Evolutionary conservation across 176 grass and related monocot genomes (phyloP), one percentile per base, ranked within the genome.

Genomic region (Thalia dealbata): DNA sequence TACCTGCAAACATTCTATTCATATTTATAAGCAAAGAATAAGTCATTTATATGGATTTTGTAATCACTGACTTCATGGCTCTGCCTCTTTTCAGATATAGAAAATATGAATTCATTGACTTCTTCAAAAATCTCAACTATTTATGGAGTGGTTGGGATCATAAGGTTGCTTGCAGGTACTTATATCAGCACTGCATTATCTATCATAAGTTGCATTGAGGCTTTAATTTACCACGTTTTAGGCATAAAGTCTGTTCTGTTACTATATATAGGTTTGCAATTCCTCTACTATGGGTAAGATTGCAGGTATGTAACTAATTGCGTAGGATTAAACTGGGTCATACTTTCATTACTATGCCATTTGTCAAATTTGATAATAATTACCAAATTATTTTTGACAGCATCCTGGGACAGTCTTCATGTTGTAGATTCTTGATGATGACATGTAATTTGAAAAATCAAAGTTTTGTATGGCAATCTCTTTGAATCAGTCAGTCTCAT

Each of bases 141-240:
- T 76, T 87, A 82, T 80, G 85, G 85, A 25, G 85, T 87, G 8
- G 58, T 50, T 51, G 85, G 85, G 14, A 65, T 76, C 54, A 83
- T 87, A 58, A 87, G 85, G 78, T 66, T 87, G 58, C 64, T 87
- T 70, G 85, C 85, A 79, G 85, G 85, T 87, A 76, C 29, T 24
- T 65, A 78, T 29, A 12, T 30, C 26, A 64, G 29, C 62, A 23
- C 7, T 61, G 56, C 9, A 25, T 24, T 24, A 26, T 61, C 22
- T 10, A 60, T 2, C 21, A 10, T 2, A 61, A 24, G 6, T 24
- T 61, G 56, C 56, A 24, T 61, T 32, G 45, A 18, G 55, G 35
- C 16, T 76, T 38, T 54, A 2, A 48, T 51, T 50, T 29, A 52
- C 22, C 10, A 72, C 26, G 50, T 67, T 21, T 8, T 67, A 38